Percentiles rank a stretch among this genome's conserved stretches.
Evolutionary conservation across 192 early-diverging fungal species (phyloP).

Genomic region (Gamsiella multidivaricata): DNA sequence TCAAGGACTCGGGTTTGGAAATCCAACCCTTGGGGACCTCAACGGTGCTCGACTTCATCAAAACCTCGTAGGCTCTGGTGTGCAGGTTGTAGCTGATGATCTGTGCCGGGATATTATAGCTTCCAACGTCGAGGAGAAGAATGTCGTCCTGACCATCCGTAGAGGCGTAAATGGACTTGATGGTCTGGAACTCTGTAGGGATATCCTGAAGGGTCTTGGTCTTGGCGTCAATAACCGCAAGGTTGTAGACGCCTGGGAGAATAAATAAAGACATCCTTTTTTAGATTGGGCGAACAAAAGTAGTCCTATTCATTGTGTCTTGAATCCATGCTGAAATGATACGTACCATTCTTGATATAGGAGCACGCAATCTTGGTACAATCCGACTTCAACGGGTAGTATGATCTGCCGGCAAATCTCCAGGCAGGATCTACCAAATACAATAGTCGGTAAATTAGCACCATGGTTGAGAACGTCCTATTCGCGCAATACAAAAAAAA

Average conservation of each 20-base stretch:
- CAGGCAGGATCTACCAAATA: conserved; percentile 36
- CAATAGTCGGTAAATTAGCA: conserved; percentile 9
- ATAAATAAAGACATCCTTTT: too few species aligned
- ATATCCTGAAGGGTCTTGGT: conserved; percentile 36
- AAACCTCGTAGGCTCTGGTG: conserved; percentile 32
- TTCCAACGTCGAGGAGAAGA: conserved; percentile 38
- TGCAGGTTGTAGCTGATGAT: conserved; percentile 38
- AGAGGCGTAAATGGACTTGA: conserved; percentile 19
- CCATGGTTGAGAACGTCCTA: conserved; percentile 26
- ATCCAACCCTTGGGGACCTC: conserved; percentile 59
- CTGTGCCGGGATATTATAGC: conserved; percentile 35
- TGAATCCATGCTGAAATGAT: background rate
- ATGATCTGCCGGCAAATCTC: conserved; percentile 35
- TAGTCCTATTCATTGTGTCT: too few species aligned
- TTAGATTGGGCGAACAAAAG: too few species aligned
- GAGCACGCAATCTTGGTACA: conserved; percentile 48
- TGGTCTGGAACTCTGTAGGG: conserved; percentile 39
- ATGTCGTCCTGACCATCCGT: conserved; percentile 30
- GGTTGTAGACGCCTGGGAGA: conserved; percentile 12
- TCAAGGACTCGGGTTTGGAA: conserved; percentile 70
- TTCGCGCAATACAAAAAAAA: too few species aligned
- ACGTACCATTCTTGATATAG: conserved; percentile 45
- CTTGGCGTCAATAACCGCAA: conserved; percentile 36
- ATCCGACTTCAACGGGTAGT: conserved; percentile 51
- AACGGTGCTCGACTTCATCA: conserved; percentile 43